Evolutionary conservation across 2,329 filamentous ascomycete genomes (phyloP), one percentile per base, ranked within the genome.

Genomic region (Amauroascus niger): DNA sequence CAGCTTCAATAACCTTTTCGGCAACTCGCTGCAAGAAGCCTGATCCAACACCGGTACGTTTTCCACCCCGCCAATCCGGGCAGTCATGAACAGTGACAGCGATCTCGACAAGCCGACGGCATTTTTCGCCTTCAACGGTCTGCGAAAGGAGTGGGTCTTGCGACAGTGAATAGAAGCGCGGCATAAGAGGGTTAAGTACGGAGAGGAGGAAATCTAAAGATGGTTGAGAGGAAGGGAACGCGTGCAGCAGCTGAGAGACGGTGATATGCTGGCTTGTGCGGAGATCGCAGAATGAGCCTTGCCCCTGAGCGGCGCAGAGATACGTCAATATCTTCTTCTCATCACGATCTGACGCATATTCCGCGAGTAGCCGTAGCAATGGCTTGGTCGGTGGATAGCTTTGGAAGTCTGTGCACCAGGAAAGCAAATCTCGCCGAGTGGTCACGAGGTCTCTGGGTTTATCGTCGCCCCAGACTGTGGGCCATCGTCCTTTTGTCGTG

Each of bases 401-500:
- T 69, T 96, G 89, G 58, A 97, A 82, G 67, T 98, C 93, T 24
- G 86, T 84, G 67, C 90, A 96, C 93, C 93, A 98, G 8, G 86
- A 95, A 53, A 98, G 76, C n/a, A 98, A 76, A 67, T 95, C 91
- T 48, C 91, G 80, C 46, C 91, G 83, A 0, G 90, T 97, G 2
- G 91, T 95, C 53, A 90, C 76, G n/a, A 98, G 76, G 66, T 93
- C 84, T 54, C 93, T 82, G 6, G 90, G 72, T 69, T 87, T 73
- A 18, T 97, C 91, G 1, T 95, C 88, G 40, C 91, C 93, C 93
- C 93, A 98, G 48, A 98, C 94, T 0, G 93, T 98, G 3, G 93
- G 93, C 91, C 91, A 98, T 48, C 93, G 80, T 32, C 91, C 91
- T 57, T 78, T 80, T 33, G 79, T 81, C 0, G 93, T 97, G 67